These are phyloP conservation scores for Nakazawaea siamensis DNA, from an alignment of 805 yeast species.

Conservation along the genomic window DNA sequence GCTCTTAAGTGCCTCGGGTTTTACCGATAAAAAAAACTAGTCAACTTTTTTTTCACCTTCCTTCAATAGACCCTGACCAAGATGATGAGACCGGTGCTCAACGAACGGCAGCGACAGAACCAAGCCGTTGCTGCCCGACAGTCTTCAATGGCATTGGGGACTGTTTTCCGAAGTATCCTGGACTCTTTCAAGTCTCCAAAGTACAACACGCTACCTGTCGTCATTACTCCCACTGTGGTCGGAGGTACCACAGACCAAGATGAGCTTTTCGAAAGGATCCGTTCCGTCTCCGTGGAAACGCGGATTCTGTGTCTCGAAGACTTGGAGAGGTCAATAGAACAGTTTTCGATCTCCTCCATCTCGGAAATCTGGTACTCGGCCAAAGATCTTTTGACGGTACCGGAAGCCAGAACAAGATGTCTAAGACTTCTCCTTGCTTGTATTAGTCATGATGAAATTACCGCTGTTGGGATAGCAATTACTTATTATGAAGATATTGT, in stretches of 20 bases:
- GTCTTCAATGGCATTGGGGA: slow-evolving; percentile 3
- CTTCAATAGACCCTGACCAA: too few relatives aligned
- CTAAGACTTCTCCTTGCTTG: slow-evolving; percentile 48
- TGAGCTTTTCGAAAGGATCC: slow-evolving; percentile 14
- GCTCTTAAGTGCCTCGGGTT: too few relatives aligned
- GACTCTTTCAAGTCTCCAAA: slow-evolving; percentile 12
- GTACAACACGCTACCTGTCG: slow-evolving; percentile 12
- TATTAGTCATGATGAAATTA: slow-evolving; percentile 40
- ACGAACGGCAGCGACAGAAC: not conserved
- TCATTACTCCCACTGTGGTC: slow-evolving; percentile 21
- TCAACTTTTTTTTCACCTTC: too few relatives aligned
- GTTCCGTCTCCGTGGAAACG: slow-evolving; percentile 16
- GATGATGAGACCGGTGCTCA: slow-evolving; percentile 7
- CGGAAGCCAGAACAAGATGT: slow-evolving; percentile 36
- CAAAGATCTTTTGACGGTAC: slow-evolving; percentile 35
- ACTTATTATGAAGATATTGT: slow-evolving; percentile 56
- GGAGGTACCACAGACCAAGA: slow-evolving; percentile 18
- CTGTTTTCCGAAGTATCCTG: slow-evolving; percentile 19
- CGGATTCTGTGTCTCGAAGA: slow-evolving; percentile 44
- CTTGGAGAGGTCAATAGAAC: slow-evolving; percentile 41
- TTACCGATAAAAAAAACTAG: too few relatives aligned
- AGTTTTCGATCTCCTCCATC: slow-evolving; percentile 46
- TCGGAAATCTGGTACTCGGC: slow-evolving; percentile 75
- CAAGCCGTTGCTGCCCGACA: slow-evolving; percentile 2
- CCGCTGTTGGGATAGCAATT: slow-evolving; percentile 38